Evolutionary conservation across 805 yeast genomes (phyloP).

Genomic region (Saturnispora saitoi): DNA sequence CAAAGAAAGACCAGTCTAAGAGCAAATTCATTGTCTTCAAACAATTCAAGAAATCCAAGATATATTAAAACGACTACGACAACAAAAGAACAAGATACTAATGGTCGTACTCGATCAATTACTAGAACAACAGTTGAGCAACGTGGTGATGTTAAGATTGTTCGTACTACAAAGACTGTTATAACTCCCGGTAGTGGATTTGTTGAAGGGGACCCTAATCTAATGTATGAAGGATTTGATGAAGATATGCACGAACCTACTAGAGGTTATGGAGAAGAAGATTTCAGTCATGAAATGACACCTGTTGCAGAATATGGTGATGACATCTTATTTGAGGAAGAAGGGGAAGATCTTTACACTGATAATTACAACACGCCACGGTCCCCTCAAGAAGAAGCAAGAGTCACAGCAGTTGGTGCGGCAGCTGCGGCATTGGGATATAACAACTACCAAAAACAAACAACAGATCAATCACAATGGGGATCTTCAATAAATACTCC

Average conservation of each 20-base stretch:
- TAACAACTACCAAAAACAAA: not conserved
- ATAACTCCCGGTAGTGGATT: constrained; percentile 16
- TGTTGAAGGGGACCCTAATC: constrained; percentile 23
- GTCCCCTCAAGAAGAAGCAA: not conserved
- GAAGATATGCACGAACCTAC: constrained; percentile 20
- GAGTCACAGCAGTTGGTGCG: constrained; percentile 1
- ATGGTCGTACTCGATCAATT: constrained; percentile 47
- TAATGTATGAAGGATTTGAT: constrained; percentile 16
- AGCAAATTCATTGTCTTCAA: constrained; percentile 26
- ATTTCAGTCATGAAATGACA: not conserved
- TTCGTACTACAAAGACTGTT: constrained; percentile 36
- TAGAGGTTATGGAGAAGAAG: constrained; percentile 13
- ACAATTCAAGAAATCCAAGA: constrained; percentile 18
- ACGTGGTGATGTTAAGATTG: constrained; percentile 40
- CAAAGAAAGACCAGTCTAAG: constrained; percentile 12
- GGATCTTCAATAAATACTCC: not conserved
- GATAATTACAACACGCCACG: not conserved
- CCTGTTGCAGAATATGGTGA: constrained; percentile 5
- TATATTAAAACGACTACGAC: constrained; percentile 33
- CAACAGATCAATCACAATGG: not conserved
- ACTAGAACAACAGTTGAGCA: constrained; percentile 45
- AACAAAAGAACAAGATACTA: constrained; percentile 40
- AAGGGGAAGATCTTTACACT: not conserved
- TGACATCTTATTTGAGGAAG: not conserved
- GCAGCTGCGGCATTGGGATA: constrained; percentile 11